Evolutionary conservation across 208 protist species (phyloP), one percentile per base, ranked within the genome.

Genomic region (Leishmania aethiopica): DNA sequence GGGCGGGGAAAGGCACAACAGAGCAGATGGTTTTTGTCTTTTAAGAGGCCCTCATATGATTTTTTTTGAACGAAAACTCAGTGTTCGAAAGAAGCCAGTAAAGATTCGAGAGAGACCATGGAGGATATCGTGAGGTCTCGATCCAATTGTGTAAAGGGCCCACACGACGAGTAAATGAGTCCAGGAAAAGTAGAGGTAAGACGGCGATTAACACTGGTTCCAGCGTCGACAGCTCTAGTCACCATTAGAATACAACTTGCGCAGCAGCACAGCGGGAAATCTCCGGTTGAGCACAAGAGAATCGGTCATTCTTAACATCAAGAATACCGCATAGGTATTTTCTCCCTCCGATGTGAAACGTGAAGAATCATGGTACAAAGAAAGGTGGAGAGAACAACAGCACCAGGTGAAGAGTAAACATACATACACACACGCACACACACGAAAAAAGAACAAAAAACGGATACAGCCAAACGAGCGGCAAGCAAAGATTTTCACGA

Each of bases 171-270:
- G 42, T 25, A 15, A 73, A 47, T 1, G 75, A 4, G 71, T 76
- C 75, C 80, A 83, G n/a, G n/a, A 51, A 47, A 11, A 60, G 47
- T n/a, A 45, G 11, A 64, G 67, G 53, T 70, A 78, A 32, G 28
- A 62, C 28, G 1, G 17, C 22, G 47, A 60, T 60, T 2, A 5
- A 47, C 13, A 28, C n/a, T 53, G 10, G 5, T 1, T 49, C 5
- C 28, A 13, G 6, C 28, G 22, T 1, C 28, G 11, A 53, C 45
- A 28, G 22, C 42, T 53, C 42, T 42, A n/a, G 25, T 74, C 25
- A 37, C 13, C 42, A 32, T 53, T 74, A 3, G 3, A 53, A 55
- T 47, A n/a, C 22, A 7, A 1, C 60, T 22, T 40, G 32, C 17
- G 67, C 2, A 7, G 37, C 19, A 77, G 51, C 28, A 67, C 45